Evolutionary conservation across 805 yeast genomes (phyloP).

Genomic region (Barnettozyma californica): DNA sequence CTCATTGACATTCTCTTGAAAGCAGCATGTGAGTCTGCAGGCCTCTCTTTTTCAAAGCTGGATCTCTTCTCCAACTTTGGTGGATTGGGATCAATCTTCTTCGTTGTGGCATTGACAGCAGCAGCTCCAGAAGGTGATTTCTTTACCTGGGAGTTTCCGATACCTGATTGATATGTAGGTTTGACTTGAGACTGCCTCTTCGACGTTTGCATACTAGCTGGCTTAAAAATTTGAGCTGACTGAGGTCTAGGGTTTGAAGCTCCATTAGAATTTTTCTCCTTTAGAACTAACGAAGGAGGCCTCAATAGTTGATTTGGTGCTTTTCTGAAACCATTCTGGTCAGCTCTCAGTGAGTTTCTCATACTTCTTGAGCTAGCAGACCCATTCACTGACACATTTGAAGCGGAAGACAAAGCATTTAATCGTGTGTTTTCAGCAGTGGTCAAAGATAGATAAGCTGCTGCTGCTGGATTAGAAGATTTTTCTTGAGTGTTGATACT

Average conservation of each 20-base stretch:
- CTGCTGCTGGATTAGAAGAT: conserved; percentile 41
- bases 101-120: conserved; percentile 46
- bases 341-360: conserved; percentile 11
- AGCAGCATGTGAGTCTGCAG: conserved; percentile 28
- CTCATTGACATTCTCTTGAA: conserved; percentile 33
- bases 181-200: conserved; percentile 3
- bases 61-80: conserved; percentile 32
- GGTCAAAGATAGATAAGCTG: conserved; percentile 61
- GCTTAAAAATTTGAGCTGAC: neutral
- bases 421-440: conserved; percentile 77
- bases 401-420: conserved; percentile 48
- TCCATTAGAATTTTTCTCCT: neutral
- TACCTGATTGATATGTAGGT: neutral
- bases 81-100: conserved; percentile 35
- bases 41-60: conserved; percentile 49
- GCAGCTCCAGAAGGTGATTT: conserved; percentile 23
- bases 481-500: conserved; percentile 19
- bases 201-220: neutral
- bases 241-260: conserved; percentile 3
- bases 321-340: conserved; percentile 3
- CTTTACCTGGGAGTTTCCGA: neutral
- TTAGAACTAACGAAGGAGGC: neutral
- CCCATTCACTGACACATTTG: conserved; percentile 5
- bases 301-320: neutral
- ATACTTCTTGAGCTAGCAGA: conserved; percentile 20